phyloP scores from a whole-genome alignment of 169 alveolate genomes.

The Eimeria necatrix region DNA sequence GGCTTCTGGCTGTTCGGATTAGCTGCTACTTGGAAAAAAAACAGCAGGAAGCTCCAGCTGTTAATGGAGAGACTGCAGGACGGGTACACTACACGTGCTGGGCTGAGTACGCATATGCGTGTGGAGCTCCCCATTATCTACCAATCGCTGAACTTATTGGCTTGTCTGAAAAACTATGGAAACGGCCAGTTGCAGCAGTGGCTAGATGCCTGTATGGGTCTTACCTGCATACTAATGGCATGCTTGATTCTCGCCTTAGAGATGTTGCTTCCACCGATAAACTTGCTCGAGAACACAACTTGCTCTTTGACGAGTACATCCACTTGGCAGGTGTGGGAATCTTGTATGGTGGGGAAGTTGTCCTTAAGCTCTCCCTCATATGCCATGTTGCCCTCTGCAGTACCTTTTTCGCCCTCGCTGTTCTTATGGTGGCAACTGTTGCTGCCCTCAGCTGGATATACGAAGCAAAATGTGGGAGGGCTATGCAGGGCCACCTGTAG shows the following conservation, averaged over 20 bases:
- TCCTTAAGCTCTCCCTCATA: no score
- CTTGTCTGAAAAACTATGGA: no score
- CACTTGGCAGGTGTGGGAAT: neutral
- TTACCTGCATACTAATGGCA: constrained; percentile 19
- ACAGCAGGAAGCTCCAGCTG: no score
- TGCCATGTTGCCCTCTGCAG: no score
- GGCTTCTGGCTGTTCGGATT: no score
- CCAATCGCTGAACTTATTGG: no score
- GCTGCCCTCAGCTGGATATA: neutral
- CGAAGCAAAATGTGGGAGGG: neutral
- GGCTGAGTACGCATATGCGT: no score
- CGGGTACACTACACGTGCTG: no score
- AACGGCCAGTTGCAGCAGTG: neutral
- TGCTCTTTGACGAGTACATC: neutral
- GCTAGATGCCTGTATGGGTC: neutral
- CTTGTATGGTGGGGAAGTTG: no score
- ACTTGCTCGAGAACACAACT: neutral
- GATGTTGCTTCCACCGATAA: neutral
- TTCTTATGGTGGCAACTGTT: neutral
- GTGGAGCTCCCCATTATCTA: no score
- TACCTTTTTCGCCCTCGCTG: neutral
- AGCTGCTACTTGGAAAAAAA: no score
- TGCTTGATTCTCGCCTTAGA: neutral
- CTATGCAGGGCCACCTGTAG: constrained; percentile 4
- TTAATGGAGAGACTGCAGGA: no score